Base-by-base conservation (phyloP, 1,139 yeast genomes). In the Saccharomycopsis hybrid region DNA sequence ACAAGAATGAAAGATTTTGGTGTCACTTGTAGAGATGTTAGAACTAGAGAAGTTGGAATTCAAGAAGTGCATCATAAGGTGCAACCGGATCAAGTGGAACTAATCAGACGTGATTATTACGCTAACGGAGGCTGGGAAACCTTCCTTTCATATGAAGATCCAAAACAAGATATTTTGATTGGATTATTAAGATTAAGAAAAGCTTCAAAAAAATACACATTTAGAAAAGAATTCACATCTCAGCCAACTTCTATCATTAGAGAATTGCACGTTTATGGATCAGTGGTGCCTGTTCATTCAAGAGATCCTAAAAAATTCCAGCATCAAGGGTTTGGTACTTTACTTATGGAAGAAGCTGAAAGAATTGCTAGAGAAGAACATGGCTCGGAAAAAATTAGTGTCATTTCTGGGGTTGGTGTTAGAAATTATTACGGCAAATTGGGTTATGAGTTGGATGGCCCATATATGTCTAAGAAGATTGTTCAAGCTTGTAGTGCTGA, bases 61-160 rank as follows among this genome's bases (percentile, higher is more conserved):
- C 97, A 92, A 67, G 98, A 92, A 65, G 97, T 92, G 3, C 98
- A 92, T 65, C 96, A 90, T 65, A 90, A 90, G 65, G 96, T 94
- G 31, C 86, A 86, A 41, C 99, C 99, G 0, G 97, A 94, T 63
- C 97, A 92, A 66, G 96, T 92, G 18, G 99, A 92, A 67, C 71
- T 92, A 50, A 87, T 92, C 51, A 80, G 99, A 64, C 80, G 99
- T 62, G 99, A 92, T 64, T 92, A 92, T 67, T 84, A 85, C 57
- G 99, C 99, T 44, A 92, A 92, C 62, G 98, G 96, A 39, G 98
- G 99, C 35, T 92, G 99, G 99, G 97, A 92, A 69, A 92, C 99
- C 0, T 92, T 92, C 63, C 70, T 92, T 56, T 83, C 95, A 33
- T 92, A 94, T 65, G 99, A 92, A 67, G 98, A 94, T 67, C 98